These are phyloP conservation scores for Dactylellina drechsleri DNA, from an alignment of 2,329 filamentous ascomycete species.

Conservation along the genomic window DNA sequence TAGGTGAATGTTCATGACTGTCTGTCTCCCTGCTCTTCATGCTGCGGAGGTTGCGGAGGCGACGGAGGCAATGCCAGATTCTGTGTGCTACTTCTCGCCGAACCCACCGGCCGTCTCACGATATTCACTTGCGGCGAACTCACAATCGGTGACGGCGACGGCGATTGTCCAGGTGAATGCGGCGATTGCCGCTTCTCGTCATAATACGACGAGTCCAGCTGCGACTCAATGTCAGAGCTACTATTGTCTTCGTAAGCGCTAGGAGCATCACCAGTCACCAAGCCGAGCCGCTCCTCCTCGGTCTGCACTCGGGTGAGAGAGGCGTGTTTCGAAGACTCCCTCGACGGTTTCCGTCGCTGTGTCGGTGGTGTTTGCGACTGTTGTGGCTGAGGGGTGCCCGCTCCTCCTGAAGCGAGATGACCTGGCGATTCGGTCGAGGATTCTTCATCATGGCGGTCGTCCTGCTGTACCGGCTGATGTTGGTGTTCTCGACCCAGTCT, in stretches of 20 bases:
- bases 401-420: conserved; percentile 41
- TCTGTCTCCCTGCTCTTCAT: conserved; percentile 24
- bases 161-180: conserved; percentile 16
- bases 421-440: conserved; percentile 55
- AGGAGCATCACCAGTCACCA: conserved; percentile 76
- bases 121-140: conserved; percentile 17
- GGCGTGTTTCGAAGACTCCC: conserved; percentile 41
- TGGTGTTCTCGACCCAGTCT: conserved; percentile 64
- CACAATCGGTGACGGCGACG: conserved; percentile 19
- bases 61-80: conserved; percentile 27
- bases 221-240: conserved; percentile 24
- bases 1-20: conserved; percentile 28
- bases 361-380: conserved; percentile 40
- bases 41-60: conserved; percentile 19
- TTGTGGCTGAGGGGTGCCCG: conserved; percentile 54
- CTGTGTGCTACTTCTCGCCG: conserved; percentile 30
- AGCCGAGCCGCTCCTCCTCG: conserved; percentile 82
- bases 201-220: conserved; percentile 27
- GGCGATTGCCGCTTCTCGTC: conserved; percentile 43
- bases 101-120: conserved; percentile 30
- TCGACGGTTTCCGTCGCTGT: conserved; percentile 48
- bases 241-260: conserved; percentile 43
- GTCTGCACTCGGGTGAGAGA: conserved; percentile 65
- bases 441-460: conserved; percentile 52
- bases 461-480: conserved; percentile 60